Base-by-base conservation (phyloP, 2,329 filamentous ascomycete species). In the Fragosphaeria purpurea region DNA sequence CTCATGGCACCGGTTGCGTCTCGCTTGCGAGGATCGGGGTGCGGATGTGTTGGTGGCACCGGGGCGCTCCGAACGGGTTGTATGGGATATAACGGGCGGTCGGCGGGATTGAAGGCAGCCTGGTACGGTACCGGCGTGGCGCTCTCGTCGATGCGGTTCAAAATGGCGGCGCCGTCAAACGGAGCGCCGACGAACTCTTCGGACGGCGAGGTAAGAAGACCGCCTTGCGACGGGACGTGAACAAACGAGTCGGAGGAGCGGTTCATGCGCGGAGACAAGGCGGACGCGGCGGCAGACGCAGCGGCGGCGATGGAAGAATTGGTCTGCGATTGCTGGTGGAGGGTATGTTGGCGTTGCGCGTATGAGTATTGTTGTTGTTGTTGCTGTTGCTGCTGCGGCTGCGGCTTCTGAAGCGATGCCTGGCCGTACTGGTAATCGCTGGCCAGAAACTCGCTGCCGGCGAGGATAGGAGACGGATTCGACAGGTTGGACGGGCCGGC, bases 141-240 rank as follows among this genome's bases (percentile, higher is more conserved):
- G 50, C 70, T 71, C 53, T 74, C 73, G 59, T 82, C 77, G 61
- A 83, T 71, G 58, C 77, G 77, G 63, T 73, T 76, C 60, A 83
- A 69, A 58, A 83, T 81, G 57, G 75, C 74, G 51, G 72, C 75
- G 59, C 77, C 74, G 76, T 83, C 80, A 65, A 83, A 83, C 42
- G 80, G 80, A 56, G 79, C 77, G 59, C 80, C 80, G 66, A 83
- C 72, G 53, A 83, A 69, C 57, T 83, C 80, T 64, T 81, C 77
- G 50, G 76, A 72, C 8, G 70, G 63, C 58, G 70, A 69, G 54
- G 64, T 69, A 60, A 76, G 66, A 45, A 63, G 62, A 57, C 63
- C 66, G 61, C 65, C 56, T 52, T 53, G 52, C n/a, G 44, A 34
- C 37, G 57, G 61, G 61, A 65, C 55, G 52, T 46, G 48, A 35